Conservation (phyloP, 306 rosid genomes). For the Prunus kanzakura region DNA sequence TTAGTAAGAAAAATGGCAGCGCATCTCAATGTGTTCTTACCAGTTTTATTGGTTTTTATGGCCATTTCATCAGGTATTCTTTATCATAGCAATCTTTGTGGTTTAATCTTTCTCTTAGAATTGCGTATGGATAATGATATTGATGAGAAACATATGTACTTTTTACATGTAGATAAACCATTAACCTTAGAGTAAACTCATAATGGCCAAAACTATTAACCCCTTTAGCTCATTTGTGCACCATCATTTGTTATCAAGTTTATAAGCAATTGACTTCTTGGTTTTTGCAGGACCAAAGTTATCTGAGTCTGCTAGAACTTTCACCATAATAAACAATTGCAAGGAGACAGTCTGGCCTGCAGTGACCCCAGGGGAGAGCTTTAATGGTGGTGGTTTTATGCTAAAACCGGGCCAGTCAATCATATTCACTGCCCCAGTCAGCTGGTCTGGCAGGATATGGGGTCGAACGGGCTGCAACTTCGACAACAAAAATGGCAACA, state of each 20-base stretch:
- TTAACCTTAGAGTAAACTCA: background rate
- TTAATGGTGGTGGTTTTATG: constrained; percentile 73
- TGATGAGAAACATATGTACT: background rate
- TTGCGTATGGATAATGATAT: background rate
- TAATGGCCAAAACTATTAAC: background rate
- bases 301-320: constrained; percentile 59
- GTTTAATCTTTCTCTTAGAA: background rate
- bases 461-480: constrained; percentile 92
- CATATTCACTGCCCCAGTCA: constrained; percentile 53
- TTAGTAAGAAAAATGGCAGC: constrained; percentile 29
- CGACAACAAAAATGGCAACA: constrained; percentile 52
- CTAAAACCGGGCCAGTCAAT: constrained; percentile 61
- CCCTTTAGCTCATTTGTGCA: background rate
- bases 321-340: constrained; percentile 79
- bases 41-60: constrained; percentile 28
- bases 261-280: background rate
- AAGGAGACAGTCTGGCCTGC: constrained; percentile 87
- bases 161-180: background rate
- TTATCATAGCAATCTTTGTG: background rate
- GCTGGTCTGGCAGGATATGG: constrained; percentile 93
- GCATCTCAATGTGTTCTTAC: constrained; percentile 32
- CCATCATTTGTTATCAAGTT: background rate
- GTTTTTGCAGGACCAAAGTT: constrained; percentile 43
- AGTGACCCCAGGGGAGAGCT: constrained; percentile 55
- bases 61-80: constrained; percentile 52